Conservation (phyloP, 2,329 filamentous ascomycete genomes). For the Talaromyces funiculosus region DNA sequence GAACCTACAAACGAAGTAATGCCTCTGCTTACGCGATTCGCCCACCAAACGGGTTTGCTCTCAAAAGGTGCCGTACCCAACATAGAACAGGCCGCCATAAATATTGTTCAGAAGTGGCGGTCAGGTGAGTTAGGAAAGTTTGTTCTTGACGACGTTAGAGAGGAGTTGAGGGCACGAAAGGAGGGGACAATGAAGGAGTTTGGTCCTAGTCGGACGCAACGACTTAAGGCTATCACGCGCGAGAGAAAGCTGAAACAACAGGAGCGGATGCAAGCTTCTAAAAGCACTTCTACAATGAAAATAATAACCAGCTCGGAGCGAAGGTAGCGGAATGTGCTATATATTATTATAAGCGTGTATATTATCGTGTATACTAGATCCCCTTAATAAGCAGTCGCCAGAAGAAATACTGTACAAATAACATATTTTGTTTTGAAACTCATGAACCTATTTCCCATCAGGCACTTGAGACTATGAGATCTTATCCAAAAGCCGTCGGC, state of each 20-base stretch:
- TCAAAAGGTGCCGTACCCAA: conserved; percentile 66
- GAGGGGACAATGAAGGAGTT: conserved; percentile 24
- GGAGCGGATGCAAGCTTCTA: neutral
- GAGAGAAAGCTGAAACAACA: conserved; percentile 23
- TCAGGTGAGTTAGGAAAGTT: conserved; percentile 70
- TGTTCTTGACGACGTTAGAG: conserved; percentile 68
- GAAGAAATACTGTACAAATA: neutral
- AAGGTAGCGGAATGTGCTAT: neutral
- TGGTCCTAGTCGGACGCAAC: conserved; percentile 40
- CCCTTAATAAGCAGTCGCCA: neutral
- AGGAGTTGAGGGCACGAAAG: conserved; percentile 50
- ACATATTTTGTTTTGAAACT: neutral
- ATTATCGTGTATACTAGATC: neutral
- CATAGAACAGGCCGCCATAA: conserved; percentile 66
- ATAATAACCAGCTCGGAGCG: conserved; percentile 14
- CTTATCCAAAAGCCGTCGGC: conserved; percentile 78
- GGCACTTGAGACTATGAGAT: conserved; percentile 42
- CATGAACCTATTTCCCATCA: neutral
- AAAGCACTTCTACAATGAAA: conserved; percentile 14
- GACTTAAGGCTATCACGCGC: conserved; percentile 31
- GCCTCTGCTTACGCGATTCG: conserved; percentile 65
- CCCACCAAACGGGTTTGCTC: conserved; percentile 68
- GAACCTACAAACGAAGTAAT: conserved; percentile 79
- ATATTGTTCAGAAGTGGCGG: conserved; percentile 78
- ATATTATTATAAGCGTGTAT: neutral